Percentiles rank a stretch among this genome's conserved stretches.
phyloP scores from a whole-genome alignment of 352 stramenopile species.

The Globisporangium uncinulatum region DNA sequence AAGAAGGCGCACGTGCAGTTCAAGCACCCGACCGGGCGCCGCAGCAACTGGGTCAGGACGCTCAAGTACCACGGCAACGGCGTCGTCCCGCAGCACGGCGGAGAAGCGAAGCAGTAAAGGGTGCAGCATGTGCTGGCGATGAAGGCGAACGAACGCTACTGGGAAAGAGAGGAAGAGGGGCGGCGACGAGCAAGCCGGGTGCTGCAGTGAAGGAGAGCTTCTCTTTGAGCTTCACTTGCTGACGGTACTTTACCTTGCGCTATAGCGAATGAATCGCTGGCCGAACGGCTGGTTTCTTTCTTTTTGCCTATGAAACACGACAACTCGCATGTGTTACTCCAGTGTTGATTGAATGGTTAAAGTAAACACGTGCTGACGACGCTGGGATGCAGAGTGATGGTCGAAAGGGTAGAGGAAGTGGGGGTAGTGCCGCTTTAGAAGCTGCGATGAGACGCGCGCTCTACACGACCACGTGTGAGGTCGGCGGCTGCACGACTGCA shows the following conservation, averaged over 20 bases:
- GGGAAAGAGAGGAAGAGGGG: too few species aligned
- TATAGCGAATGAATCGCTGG: too few species aligned
- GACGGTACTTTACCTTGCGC: too few species aligned
- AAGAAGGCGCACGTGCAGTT: conserved; percentile 77
- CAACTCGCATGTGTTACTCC: too few species aligned
- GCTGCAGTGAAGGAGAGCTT: neutral
- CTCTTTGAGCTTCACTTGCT: too few species aligned
- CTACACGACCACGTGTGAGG: conserved; percentile 61
- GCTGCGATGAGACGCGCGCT: neutral
- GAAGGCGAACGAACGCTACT: neutral
- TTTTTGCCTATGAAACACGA: too few species aligned
- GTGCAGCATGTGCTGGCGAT: too few species aligned
- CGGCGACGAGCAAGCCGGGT: neutral
- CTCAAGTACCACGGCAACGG: conserved; percentile 85
- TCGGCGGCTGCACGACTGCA: conserved; percentile 10
- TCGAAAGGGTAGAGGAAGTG: neutral
- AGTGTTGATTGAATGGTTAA: too few species aligned
- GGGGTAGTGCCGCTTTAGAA: neutral
- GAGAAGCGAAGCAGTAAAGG: conserved; percentile 60
- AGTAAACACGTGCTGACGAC: neutral
- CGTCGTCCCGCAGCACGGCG: conserved; percentile 73
- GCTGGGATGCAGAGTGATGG: neutral
- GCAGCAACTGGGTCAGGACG: conserved; percentile 86
- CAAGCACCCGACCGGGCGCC: conserved; percentile 64
- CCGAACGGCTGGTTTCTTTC: too few species aligned